These are phyloP conservation scores for Pleurotus djamor DNA, from an alignment of 768 basidiomycete genomes.

Conservation along the genomic window DNA sequence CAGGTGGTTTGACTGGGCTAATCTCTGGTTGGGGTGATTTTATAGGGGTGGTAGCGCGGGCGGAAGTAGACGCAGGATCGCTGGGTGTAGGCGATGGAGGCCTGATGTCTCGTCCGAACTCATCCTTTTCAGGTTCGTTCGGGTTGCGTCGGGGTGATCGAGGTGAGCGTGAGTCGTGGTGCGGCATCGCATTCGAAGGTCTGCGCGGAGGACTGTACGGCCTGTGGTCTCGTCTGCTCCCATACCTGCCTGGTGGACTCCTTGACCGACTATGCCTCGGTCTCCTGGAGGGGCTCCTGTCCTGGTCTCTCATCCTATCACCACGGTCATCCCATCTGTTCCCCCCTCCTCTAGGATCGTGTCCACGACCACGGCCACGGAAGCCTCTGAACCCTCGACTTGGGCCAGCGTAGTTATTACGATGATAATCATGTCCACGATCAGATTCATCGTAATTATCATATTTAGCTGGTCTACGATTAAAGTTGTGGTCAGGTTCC, in stretches of 20 bases:
- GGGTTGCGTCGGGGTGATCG: constrained; percentile 16
- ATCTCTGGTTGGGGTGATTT: constrained; percentile 18
- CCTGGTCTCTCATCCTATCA: constrained; percentile 46
- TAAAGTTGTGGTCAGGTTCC: constrained; percentile 38
- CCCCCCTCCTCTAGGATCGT: constrained; percentile 33
- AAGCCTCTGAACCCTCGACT: constrained; percentile 55
- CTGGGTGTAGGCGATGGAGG: constrained; percentile 41
- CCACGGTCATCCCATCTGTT: constrained; percentile 63
- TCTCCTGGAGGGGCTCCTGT: constrained; percentile 38
- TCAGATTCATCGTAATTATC: constrained; percentile 50
- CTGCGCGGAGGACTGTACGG: constrained; percentile 62
- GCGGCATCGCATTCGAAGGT: constrained; percentile 28
- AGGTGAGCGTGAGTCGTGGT: constrained; percentile 12
- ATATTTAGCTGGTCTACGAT: constrained; percentile 38
- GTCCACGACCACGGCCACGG: constrained; percentile 51
- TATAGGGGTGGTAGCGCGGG: constrained; percentile 12
- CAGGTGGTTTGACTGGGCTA: constrained; percentile 25
- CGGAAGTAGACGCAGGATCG: constrained; percentile 17
- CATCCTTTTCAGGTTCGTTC: constrained; percentile 59
- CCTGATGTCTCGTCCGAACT: constrained; percentile 84
- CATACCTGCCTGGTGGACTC: constrained; percentile 67
- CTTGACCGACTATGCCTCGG: constrained; percentile 66
- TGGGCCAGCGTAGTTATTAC: constrained; percentile 45
- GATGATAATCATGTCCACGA: constrained; percentile 36
- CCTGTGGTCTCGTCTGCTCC: constrained; percentile 44